Evolutionary conservation across 73 alveolate species (phyloP), one percentile per base, ranked within the genome.

Genomic region (Breviolum minutum): DNA sequence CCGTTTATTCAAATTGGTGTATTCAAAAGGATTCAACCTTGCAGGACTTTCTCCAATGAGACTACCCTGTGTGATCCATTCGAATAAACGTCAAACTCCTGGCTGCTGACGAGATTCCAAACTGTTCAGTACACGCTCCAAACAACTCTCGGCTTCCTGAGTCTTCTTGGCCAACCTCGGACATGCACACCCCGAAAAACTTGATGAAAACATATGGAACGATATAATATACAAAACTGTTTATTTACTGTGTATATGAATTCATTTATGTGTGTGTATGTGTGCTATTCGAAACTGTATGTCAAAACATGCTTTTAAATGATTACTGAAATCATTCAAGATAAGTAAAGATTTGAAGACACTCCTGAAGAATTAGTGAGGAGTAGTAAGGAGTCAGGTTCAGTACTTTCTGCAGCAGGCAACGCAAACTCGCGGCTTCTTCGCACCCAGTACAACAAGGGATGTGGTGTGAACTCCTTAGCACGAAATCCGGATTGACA

Each of bases 361-460:
- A 40, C 3, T 40, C 54, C 54, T 40, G 54, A 40, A 40, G 54
- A 40, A 40, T 40, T 40, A 40, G 5, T 40, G 54, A 40, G 54
- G 54, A 40, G 54, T 40, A 40, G 54, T 40, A 40, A 68, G 77
- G n/a, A 14, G 24, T 22, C 1, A 17, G 77, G 77, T 68, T 68
- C 77, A 68, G 77, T 68, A 17, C 1, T 68, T 68, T 68, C 77
- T 68, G 17, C 24, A 32, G 60, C 92, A 60, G 60, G 74, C 63
- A 48, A 61, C 92, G 95, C 95, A n/a, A 68, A 88, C 85, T 88
- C 95, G 14, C 95, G 80, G 85, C 95, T 68, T 9, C 95, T 30
- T 60, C 95, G 80, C 60, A 88, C 95, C 95, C 95, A 88, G 95
- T 88, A 88, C 61, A 88, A 84, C 63, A 88, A 60, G 66, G 95